Evolutionary conservation across 352 stramenopile genomes (phyloP), one percentile per base, ranked within the genome.

Genomic region (Phytophthora uliginosa): DNA sequence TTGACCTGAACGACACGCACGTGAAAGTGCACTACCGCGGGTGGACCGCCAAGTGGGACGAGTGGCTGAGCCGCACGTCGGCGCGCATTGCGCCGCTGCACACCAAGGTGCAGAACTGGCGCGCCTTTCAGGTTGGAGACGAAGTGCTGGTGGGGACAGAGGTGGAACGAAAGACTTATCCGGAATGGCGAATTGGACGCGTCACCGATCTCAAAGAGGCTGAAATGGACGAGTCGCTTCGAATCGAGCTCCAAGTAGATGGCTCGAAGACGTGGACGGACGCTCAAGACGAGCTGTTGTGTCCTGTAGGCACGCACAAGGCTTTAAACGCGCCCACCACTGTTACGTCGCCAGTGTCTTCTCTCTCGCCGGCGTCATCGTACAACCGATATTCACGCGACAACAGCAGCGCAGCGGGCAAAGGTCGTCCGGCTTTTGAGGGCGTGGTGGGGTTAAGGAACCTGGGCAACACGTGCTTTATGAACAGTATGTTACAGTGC

Each of bases 31-130:
- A 99, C 74, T 99, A 99, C 74, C 98, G 98, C 61, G 97, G 97
- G 7, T 99, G 97, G 97, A 98, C 98, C 3, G 66, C 88, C 12
- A 95, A 98, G 65, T 99, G 98, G 98, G 97, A 99, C 78, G 97
- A 99, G 77, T 99, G 96, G 96, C 79, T 99, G 26, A 70, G 84
- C 7, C 91, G 85, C 33, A 83, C 94, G 64, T 99, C 97, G 12
- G 66, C 86, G 15, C 86, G 97, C 8, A 76, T 99, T 33, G 86
- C 91, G 28, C 94, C 93, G 2, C 95, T 99, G 59, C 89, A 98
- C 59, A 98, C 97, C 4, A 76, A 81, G 24, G 84, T 95, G 26
- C 73, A 34, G 7, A 91, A 94, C 59, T 96, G 89, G 89, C 83
- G 89, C 18, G 74, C 78, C 15, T 94, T 96, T 51, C 60, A 83